Evolutionary conservation across 257 asterid species (phyloP), one percentile per base, ranked within the genome.

Genomic region (Echium plantagineum): DNA sequence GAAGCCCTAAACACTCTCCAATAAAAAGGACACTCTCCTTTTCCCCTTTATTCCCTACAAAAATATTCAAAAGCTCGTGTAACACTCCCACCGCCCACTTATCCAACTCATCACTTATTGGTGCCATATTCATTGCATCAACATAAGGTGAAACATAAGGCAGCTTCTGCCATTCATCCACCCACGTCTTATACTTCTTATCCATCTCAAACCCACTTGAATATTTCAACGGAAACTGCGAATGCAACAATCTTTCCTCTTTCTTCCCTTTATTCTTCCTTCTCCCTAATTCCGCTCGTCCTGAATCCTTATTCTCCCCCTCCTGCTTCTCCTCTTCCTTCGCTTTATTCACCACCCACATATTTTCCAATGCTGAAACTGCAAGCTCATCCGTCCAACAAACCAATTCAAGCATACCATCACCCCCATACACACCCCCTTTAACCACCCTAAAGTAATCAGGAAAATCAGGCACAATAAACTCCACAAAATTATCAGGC

Each of bases 91-190:
- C 96, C 0, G 75, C 80, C 95, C 95, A 85, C 74, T 79, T 87
- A 75, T 87, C 98, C 3, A 87, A 81, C 55, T 85, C 94, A 63
- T 90, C 94, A 12, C 78, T 74, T 58, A 69, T 77, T 1, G 78
- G 20, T 7, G 69, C 63, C 65, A 28, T 28, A 28, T 87, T 73
- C 74, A 62, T 71, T 31, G 84, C 84, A 57, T 82, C 84, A 66
- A 76, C 73, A 55, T 90, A 90, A 4, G 96, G 96, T 12, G 98
- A 90, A 48, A 79, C 62, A 64, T 83, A 87, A 0, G 95, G 95
- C 78, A 90, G 66, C 74, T 87, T 87, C 69, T 80, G 94, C 98
- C 96, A 90, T 63, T 85, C 96, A 68, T 83, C 87, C 51, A 82
- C 66, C 98, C 98, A 90, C 64, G 80, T 85, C 75, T 77, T 80